Percentiles rank a stretch among this genome's conserved stretches.
phyloP scores from a whole-genome alignment of 352 stramenopile species.

The Phytophthora multivora region DNA sequence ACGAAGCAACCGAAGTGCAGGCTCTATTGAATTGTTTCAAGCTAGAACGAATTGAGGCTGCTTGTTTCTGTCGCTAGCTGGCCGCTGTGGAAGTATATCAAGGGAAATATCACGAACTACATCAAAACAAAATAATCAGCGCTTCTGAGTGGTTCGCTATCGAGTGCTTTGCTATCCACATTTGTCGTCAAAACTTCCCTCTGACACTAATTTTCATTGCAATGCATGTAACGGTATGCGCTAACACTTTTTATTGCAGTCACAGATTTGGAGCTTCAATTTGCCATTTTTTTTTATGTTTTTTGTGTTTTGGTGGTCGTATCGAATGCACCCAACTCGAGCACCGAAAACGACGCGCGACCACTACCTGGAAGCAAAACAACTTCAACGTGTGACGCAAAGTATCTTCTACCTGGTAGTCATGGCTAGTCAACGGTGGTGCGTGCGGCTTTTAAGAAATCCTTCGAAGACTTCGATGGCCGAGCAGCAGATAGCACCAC shows the following conservation, averaged over 20 bases:
- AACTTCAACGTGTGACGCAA: background rate
- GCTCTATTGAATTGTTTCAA: constrained; percentile 8
- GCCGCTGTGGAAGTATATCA: constrained; percentile 21
- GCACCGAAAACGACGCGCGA: background rate
- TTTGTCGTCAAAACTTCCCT: too few species aligned
- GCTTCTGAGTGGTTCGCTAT: too few species aligned
- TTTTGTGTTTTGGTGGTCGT: too few species aligned
- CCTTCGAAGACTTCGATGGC: background rate
- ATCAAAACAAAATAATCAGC: constrained; percentile 10
- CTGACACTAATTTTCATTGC: too few species aligned
- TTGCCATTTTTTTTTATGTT: too few species aligned
- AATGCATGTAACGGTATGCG: too few species aligned
- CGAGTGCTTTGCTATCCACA: too few species aligned
- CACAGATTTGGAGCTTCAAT: too few species aligned
- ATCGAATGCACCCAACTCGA: background rate
- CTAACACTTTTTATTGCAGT: too few species aligned
- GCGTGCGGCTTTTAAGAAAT: background rate
- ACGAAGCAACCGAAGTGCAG: constrained; percentile 19
- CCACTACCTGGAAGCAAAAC: background rate
- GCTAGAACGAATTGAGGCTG: background rate
- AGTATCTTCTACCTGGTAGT: background rate
- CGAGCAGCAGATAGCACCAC: background rate
- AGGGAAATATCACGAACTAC: constrained; percentile 29
- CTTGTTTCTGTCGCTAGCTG: constrained; percentile 2
- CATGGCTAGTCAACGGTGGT: background rate